phyloP scores from a whole-genome alignment of 306 rosid species.

The Citrullus colocynthis region DNA sequence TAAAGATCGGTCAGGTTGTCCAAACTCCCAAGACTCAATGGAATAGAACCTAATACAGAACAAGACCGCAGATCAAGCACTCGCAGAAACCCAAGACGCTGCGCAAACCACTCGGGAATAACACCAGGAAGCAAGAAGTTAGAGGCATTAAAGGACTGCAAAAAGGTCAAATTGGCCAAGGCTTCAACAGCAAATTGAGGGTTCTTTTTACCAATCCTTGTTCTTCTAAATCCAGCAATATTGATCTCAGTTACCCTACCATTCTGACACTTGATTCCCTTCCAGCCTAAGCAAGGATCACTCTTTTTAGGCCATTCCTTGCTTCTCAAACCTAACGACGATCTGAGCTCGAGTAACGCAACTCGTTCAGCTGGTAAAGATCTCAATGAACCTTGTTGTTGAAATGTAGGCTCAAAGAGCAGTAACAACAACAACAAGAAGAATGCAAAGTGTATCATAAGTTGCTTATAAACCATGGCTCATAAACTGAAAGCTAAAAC shows the following conservation, averaged over 20 bases:
- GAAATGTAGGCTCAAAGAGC: slow-evolving; percentile 46
- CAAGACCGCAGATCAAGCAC: slow-evolving; percentile 81
- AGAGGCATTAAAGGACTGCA: slow-evolving; percentile 74
- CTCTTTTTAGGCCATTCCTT: slow-evolving; percentile 74
- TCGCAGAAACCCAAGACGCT: slow-evolving; percentile 23
- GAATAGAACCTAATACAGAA: slow-evolving; percentile 49
- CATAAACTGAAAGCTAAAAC: slow-evolving; percentile 2
- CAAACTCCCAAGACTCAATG: slow-evolving; percentile 51
- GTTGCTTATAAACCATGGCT: slow-evolving; percentile 2
- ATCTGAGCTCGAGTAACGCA: slow-evolving; percentile 58
- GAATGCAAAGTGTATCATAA: slow-evolving; percentile 9
- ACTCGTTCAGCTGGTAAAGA: slow-evolving; percentile 39
- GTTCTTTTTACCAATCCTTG: slow-evolving; percentile 48
- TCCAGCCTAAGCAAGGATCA: slow-evolving; percentile 71
- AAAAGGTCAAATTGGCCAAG: slow-evolving; percentile 56
- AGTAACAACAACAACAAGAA: slow-evolving; percentile 25
- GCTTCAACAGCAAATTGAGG: slow-evolving; percentile 64
- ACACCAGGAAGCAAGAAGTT: slow-evolving; percentile 55
- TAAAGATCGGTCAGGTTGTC: slow-evolving; percentile 47
- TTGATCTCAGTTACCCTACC: slow-evolving; percentile 72
- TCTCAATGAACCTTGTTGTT: slow-evolving; percentile 50
- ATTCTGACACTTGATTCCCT: slow-evolving; percentile 48
- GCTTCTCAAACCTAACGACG: slow-evolving; percentile 69
- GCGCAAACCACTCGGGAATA: slow-evolving; percentile 72
- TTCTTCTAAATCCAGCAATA: slow-evolving; percentile 74